Evolutionary conservation across 768 basidiomycete genomes (phyloP).

Genomic region (Collybia mongolica): DNA sequence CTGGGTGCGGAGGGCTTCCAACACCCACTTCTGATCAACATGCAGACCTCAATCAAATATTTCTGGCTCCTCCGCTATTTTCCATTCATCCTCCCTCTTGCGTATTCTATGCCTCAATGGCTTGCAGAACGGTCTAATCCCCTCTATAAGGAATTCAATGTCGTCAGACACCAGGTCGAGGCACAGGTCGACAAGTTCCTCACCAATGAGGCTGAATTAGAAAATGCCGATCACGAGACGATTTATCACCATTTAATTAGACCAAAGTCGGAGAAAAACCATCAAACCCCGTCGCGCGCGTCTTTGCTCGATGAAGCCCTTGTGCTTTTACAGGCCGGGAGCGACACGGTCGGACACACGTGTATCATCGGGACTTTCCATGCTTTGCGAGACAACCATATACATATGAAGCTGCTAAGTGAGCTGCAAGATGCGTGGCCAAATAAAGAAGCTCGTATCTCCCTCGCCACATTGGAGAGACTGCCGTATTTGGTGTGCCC

Average conservation of each 20-base stretch:
- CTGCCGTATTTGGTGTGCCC: too few species aligned
- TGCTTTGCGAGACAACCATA: not conserved
- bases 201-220: too few species aligned
- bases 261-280: slow-evolving; percentile 6
- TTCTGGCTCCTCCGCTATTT: slow-evolving; percentile 12
- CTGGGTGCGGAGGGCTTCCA: slow-evolving; percentile 28
- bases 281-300: not conserved
- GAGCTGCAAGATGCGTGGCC: slow-evolving; percentile 2
- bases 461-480: too few species aligned
- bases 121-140: slow-evolving; percentile 4
- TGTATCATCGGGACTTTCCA: slow-evolving; percentile 7
- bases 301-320: slow-evolving; percentile 6
- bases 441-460: not conserved
- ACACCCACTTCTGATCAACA: slow-evolving; percentile 11
- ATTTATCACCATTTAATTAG: slow-evolving; percentile 27
- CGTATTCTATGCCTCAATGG: not conserved
- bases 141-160: slow-evolving; percentile 4
- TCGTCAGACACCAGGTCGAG: slow-evolving; percentile 9
- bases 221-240: slow-evolving; percentile 18
- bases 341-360: slow-evolving; percentile 7
- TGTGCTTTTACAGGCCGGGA: slow-evolving; percentile 6
- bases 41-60: not conserved
- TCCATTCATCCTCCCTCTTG: slow-evolving; percentile 6
- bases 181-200: slow-evolving; percentile 15
- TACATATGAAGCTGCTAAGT: not conserved